phyloP scores from a whole-genome alignment of 768 basidiomycete species.

The Lactifluus piperatus region DNA sequence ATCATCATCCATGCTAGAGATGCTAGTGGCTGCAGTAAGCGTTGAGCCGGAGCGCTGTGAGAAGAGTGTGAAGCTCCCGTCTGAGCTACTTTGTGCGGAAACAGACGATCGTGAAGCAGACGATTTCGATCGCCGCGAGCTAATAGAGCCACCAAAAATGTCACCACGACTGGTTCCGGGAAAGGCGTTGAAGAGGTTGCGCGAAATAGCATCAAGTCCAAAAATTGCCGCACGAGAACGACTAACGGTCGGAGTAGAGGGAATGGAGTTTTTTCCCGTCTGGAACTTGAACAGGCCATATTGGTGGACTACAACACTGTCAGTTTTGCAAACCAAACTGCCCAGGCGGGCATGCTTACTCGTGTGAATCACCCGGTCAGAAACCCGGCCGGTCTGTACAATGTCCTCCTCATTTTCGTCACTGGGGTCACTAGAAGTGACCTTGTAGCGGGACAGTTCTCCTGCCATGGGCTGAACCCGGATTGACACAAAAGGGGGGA shows the following conservation, averaged over 20 bases:
- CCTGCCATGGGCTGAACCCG: slow-evolving; percentile 79
- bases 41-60: slow-evolving; percentile 66
- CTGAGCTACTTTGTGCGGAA: slow-evolving; percentile 61
- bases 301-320: slow-evolving; percentile 56
- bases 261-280: slow-evolving; percentile 67
- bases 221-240: slow-evolving; percentile 75
- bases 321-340: slow-evolving; percentile 4
- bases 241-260: slow-evolving; percentile 79
- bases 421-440: slow-evolving; percentile 62
- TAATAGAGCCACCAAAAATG: slow-evolving; percentile 66
- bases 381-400: slow-evolving; percentile 66
- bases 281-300: slow-evolving; percentile 85
- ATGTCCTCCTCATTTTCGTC: slow-evolving; percentile 79
- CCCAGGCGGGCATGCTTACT: slow-evolving; percentile 40
- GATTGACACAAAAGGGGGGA: slow-evolving; percentile 71
- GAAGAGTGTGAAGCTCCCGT: slow-evolving; percentile 63
- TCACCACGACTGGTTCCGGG: slow-evolving; percentile 65
- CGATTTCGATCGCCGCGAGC: slow-evolving; percentile 62
- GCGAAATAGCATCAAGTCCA: slow-evolving; percentile 81
- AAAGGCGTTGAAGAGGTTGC: slow-evolving; percentile 73
- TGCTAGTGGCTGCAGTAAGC: slow-evolving; percentile 51
- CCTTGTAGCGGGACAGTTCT: slow-evolving; percentile 69
- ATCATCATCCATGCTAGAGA: slow-evolving; percentile 56
- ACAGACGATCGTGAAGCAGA: slow-evolving; percentile 63
- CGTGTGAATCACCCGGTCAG: slow-evolving; percentile 68